Percentiles rank a stretch among this genome's conserved stretches.
Conservation (phyloP, 345 rosid genomes). For the Rhodamnia rubescens region DNA sequence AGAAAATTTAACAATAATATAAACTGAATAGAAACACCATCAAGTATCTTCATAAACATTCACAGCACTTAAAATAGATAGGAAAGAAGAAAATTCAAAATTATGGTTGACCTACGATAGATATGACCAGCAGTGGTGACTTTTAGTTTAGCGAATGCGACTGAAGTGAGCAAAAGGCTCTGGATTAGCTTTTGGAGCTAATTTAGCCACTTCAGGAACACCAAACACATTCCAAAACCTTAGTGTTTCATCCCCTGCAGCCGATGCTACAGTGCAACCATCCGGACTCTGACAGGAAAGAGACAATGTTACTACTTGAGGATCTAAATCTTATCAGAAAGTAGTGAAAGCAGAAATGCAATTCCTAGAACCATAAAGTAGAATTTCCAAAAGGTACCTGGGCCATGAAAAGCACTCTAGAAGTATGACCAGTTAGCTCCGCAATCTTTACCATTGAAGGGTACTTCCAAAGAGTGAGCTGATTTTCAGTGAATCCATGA, state of each 20-base stretch:
- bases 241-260: constrained; percentile 29
- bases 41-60: neutral
- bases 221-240: constrained; percentile 37
- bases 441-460: constrained; percentile 32
- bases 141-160: constrained; percentile 20
- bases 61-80: neutral
- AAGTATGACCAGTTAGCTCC: constrained; percentile 29
- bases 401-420: constrained; percentile 33
- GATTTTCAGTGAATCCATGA: constrained; percentile 22
- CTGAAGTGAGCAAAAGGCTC: constrained; percentile 16
- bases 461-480: constrained; percentile 32
- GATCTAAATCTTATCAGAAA: neutral
- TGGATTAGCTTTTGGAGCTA: constrained; percentile 5
- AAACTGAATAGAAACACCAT: neutral
- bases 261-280: constrained; percentile 35
- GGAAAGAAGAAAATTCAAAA: neutral
- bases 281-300: constrained; percentile 20
- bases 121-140: too few relatives aligned
- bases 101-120: too few relatives aligned
- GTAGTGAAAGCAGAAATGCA: too few relatives aligned
- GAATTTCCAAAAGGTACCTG: constrained; percentile 7
- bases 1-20: neutral
- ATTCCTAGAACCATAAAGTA: too few relatives aligned
- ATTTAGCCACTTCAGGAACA: constrained; percentile 16
- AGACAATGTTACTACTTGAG: too few relatives aligned